Evolutionary conservation across 1,139 yeast species (phyloP).

Genomic region (Geotrichum aggregatum): DNA sequence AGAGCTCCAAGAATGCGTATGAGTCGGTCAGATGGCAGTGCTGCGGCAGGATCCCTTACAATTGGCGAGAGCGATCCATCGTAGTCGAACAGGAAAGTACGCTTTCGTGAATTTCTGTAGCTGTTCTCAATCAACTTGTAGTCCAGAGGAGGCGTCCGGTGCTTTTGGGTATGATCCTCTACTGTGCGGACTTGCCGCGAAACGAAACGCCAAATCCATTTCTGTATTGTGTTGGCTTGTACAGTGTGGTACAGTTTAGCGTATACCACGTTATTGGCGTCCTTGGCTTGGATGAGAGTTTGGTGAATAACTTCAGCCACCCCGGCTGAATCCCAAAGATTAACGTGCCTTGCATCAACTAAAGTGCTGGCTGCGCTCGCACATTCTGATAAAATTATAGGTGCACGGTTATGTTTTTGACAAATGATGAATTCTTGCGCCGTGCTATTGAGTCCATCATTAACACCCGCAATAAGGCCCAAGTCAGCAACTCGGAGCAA

Average conservation of each 20-base stretch:
- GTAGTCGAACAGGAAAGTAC: slow-evolving; percentile 87
- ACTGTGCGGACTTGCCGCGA: slow-evolving; percentile 51
- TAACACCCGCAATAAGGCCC: slow-evolving; percentile 80
- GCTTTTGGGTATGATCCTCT: slow-evolving; percentile 42
- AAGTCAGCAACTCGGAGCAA: slow-evolving; percentile 83
- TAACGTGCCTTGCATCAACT: slow-evolving; percentile 75
- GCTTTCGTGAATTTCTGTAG: slow-evolving; percentile 57
- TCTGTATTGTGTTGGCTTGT: slow-evolving; percentile 66
- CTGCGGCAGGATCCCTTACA: slow-evolving; percentile 96
- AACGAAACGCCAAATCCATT: slow-evolving; percentile 70
- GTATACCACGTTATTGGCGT: slow-evolving; percentile 35
- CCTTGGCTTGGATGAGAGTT: slow-evolving; percentile 48
- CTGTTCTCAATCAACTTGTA: slow-evolving; percentile 51
- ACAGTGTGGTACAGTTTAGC: slow-evolving; percentile 58
- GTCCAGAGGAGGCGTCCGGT: slow-evolving; percentile 81
- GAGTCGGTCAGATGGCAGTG: slow-evolving; percentile 80
- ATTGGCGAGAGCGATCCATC: slow-evolving; percentile 97
- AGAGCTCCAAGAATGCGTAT: slow-evolving; percentile 56
- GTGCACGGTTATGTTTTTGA: slow-evolving; percentile 68
- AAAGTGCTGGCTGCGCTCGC: slow-evolving; percentile 85
- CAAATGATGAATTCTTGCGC: slow-evolving; percentile 88
- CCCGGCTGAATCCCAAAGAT: slow-evolving; percentile 77
- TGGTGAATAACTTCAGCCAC: slow-evolving; percentile 79
- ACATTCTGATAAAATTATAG: slow-evolving; percentile 66
- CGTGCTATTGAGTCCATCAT: slow-evolving; percentile 97